Percentiles rank a stretch among this genome's conserved stretches.
Conservation (phyloP, 164 flowering plant species). For the Amborella trichopoda region DNA sequence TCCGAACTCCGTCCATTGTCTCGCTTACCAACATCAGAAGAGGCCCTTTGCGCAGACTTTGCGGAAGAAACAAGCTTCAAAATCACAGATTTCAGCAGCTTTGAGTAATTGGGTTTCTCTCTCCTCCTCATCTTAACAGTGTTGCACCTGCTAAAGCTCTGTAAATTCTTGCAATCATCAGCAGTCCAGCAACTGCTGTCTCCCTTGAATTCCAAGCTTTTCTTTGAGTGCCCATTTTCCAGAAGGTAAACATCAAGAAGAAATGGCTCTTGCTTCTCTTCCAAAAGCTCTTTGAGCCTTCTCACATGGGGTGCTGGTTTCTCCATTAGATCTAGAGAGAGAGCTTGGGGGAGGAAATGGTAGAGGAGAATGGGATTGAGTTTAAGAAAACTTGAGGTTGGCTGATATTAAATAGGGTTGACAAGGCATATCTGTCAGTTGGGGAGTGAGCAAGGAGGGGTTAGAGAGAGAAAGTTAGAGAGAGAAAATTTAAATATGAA, state of each 20-base stretch:
- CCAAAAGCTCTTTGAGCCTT: slow-evolving; percentile 38
- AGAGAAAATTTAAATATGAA: too few relatives aligned
- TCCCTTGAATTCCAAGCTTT: slow-evolving; percentile 4
- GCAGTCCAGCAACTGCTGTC: slow-evolving; percentile 7
- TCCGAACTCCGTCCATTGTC: neutral
- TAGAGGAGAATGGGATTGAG: too few relatives aligned
- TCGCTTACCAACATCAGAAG: too few relatives aligned
- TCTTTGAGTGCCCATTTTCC: slow-evolving; percentile 34
- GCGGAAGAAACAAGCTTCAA: slow-evolving; percentile 16
- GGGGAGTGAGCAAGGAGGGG: too few relatives aligned
- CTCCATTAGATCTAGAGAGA: too few relatives aligned
- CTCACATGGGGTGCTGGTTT: too few relatives aligned
- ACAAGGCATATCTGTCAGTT: too few relatives aligned
- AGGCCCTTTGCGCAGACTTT: too few relatives aligned
- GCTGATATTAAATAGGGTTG: too few relatives aligned
- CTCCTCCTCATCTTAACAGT: slow-evolving; percentile 10
- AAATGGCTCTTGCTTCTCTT: slow-evolving; percentile 69
- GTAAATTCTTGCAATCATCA: slow-evolving; percentile 9
- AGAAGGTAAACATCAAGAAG: slow-evolving; percentile 32
- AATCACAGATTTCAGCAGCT: slow-evolving; percentile 18
- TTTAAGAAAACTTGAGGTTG: too few relatives aligned
- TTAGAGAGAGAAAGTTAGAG: too few relatives aligned
- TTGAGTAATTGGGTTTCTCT: slow-evolving; percentile 13
- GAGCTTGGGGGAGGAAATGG: too few relatives aligned
- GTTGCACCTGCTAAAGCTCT: slow-evolving; percentile 2